These are phyloP conservation scores for Cicer pinnatifidum DNA, from an alignment of 306 rosid genomes.

Conservation along the genomic window DNA sequence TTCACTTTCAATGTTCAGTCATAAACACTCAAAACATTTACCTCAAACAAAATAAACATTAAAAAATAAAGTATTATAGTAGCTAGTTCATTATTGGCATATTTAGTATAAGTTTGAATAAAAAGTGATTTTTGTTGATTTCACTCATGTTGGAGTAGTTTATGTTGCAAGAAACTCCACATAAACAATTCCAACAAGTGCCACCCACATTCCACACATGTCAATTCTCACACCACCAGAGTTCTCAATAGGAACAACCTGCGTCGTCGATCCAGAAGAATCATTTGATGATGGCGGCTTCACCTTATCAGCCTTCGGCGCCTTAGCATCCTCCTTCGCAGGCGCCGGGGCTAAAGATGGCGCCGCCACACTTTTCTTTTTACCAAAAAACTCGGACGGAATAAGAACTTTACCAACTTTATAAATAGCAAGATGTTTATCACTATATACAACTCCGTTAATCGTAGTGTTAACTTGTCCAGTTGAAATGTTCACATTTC, in stretches of 20 bases:
- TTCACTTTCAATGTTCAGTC: neutral
- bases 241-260: slow-evolving; percentile 47
- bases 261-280: slow-evolving; percentile 31
- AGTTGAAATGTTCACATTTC: slow-evolving; percentile 57
- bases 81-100: neutral
- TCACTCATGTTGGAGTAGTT: neutral
- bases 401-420: slow-evolving; percentile 62
- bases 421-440: slow-evolving; percentile 66
- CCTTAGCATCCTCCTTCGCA: neutral
- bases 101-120: neutral
- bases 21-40: neutral
- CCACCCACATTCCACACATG: slow-evolving; percentile 25
- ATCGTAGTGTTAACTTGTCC: slow-evolving; percentile 66
- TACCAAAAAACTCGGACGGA: slow-evolving; percentile 57
- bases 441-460: slow-evolving; percentile 59
- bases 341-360: slow-evolving; percentile 38
- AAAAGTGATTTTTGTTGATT: too few relatives aligned
- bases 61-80: neutral
- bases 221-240: slow-evolving; percentile 4
- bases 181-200: slow-evolving; percentile 44
- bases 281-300: slow-evolving; percentile 32
- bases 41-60: neutral
- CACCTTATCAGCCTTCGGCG: slow-evolving; percentile 54
- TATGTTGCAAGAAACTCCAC: slow-evolving; percentile 3
- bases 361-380: slow-evolving; percentile 36